These are phyloP conservation scores for Climacium dendroides DNA, from an alignment of 225 moss, liverwort and hornwort species.

Conservation along the genomic window DNA sequence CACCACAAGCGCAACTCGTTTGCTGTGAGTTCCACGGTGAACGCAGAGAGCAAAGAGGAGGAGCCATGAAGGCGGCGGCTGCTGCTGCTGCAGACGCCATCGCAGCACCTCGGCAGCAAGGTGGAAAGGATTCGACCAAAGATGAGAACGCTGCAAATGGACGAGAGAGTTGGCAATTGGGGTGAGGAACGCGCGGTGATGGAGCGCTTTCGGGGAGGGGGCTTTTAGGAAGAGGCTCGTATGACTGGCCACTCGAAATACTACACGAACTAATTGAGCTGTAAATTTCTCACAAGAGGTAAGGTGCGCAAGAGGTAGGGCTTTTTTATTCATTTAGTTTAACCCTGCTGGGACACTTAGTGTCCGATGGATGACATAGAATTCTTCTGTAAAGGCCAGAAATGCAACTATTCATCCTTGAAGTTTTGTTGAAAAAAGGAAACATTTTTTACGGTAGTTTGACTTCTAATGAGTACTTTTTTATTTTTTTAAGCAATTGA, in stretches of 20 bases:
- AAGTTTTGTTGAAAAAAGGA: no score
- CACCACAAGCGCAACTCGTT: not conserved
- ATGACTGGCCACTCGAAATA: not conserved
- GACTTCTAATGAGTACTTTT: no score
- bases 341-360: no score
- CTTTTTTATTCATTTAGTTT: no score
- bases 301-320: no score
- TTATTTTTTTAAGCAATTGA: no score
- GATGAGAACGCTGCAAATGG: not conserved
- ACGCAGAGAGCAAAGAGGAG: not conserved
- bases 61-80: not conserved
- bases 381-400: no score
- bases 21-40: not conserved
- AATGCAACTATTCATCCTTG: no score
- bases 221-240: not conserved
- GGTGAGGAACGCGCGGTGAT: not conserved
- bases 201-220: not conserved
- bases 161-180: not conserved
- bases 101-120: not conserved
- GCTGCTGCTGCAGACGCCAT: constrained; percentile 2
- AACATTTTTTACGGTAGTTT: no score
- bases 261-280: not conserved
- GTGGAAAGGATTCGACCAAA: not conserved
- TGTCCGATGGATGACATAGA: no score
- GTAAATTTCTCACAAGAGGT: not conserved